Evolutionary conservation across 2,329 filamentous ascomycete genomes (phyloP).

Genomic region (Fusarium brachygibbosum): DNA sequence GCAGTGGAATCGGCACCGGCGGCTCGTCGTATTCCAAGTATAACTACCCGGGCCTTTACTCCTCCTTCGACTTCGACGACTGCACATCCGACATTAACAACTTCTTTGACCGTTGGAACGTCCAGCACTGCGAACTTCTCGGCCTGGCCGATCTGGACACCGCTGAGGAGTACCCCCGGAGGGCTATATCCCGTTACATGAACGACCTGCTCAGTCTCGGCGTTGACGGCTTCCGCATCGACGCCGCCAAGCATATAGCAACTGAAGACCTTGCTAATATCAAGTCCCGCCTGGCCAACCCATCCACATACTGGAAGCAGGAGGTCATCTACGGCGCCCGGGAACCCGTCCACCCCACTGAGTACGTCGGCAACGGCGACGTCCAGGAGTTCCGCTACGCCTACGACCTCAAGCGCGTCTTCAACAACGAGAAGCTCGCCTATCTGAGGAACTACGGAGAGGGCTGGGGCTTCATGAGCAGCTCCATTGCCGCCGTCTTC

Average conservation of each 20-base stretch:
- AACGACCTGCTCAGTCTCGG: background rate
- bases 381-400: conserved; percentile 1
- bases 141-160: background rate
- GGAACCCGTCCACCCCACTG: background rate
- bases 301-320: background rate
- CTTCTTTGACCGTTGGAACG: background rate
- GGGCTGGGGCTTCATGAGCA: background rate
- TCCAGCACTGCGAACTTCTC: background rate
- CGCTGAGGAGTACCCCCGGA: background rate
- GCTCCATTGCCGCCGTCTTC: background rate
- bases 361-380: background rate
- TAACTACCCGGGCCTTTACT: background rate
- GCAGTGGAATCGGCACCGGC: background rate
- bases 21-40: background rate
- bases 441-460: background rate
- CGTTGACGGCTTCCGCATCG: conserved; percentile 1
- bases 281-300: background rate
- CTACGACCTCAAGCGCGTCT: background rate
- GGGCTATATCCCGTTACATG: background rate
- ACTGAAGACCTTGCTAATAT: background rate
- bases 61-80: background rate
- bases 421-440: background rate
- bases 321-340: background rate
- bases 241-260: background rate
- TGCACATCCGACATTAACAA: background rate